Base-by-base conservation (phyloP, 352 stramenopile species). In the Blastocystis sp. region DNA sequence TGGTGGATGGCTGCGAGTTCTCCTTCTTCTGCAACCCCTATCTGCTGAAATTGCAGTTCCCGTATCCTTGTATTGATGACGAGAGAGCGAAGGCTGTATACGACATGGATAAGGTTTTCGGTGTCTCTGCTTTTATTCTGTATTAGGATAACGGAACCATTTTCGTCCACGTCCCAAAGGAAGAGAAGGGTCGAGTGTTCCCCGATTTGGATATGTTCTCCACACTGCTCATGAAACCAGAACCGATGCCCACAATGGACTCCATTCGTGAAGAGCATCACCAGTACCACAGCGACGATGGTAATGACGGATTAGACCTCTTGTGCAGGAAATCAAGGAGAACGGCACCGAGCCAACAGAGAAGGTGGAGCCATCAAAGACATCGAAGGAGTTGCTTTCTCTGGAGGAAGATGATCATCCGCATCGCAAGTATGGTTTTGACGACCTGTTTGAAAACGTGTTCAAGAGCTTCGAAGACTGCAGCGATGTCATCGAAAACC, bases 11-110 rank as follows among this genome's bases (percentile, higher is more conserved):
- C 84, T 89, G 88, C 89, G 92, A 94, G 66, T 98, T 98, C 90
- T 93, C 93, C 45, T 97, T 98, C 90, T 98, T 94, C 90, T 98
- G 95, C 90, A 97, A 98, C 87, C 97, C 97, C 17, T 99, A 98
- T 90, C 90, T 98, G 77, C 93, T 99, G 69, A 97, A 98, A 88
- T 91, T 99, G 60, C 92, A 94, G 78, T 96, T 98, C 90, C 93
- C 95, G 1, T 89, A 76, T 24, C 91, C 92, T 87, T 92, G 96
- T 10, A 91, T 95, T 52, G 94, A 97, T 89, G 92, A 97, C 77
- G 95, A 97, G 48, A 84, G 93, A 57, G 92, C 92, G 59, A 96
- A 96, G 90, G 93, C 93, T 11, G 93, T 96, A 54, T 97, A 96
- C 84, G 94, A 97, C 89, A 91, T 93, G 17, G 94, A 95, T 89